phyloP scores from a whole-genome alignment of 2,329 filamentous ascomycete genomes.

The Ophiocordyceps camponoti-saundersi region DNA sequence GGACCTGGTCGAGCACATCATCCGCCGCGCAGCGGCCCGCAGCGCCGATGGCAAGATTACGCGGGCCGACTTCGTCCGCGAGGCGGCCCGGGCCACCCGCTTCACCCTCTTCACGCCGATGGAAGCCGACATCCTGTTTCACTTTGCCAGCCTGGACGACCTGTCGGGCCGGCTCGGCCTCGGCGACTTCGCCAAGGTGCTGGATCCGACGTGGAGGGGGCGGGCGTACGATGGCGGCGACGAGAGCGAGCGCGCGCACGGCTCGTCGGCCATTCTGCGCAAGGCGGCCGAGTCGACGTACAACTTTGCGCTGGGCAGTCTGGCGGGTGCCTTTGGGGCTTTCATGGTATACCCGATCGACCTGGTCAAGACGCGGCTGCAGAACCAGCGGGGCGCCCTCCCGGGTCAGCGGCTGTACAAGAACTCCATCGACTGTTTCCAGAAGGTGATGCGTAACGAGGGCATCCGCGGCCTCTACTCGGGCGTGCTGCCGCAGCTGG shows the following conservation, averaged over 20 bases:
- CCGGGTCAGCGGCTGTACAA: slow-evolving; percentile 86
- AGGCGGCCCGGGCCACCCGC: slow-evolving; percentile 76
- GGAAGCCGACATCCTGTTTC: slow-evolving; percentile 97
- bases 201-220: slow-evolving; percentile 81
- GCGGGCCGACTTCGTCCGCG: slow-evolving; percentile 81
- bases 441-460: slow-evolving; percentile 86
- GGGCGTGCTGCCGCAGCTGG: slow-evolving; percentile 83
- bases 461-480: slow-evolving; percentile 83
- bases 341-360: slow-evolving; percentile 99
- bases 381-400: slow-evolving; percentile 76
- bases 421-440: slow-evolving; percentile 90
- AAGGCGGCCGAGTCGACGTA: slow-evolving; percentile 54
- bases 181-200: slow-evolving; percentile 79
- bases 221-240: slow-evolving; percentile 35
- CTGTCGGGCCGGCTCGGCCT: slow-evolving; percentile 72
- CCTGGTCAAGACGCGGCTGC: slow-evolving; percentile 94
- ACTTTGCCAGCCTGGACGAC: slow-evolving; percentile 87
- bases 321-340: slow-evolving; percentile 91
- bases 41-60: slow-evolving; percentile 87
- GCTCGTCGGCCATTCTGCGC: slow-evolving; percentile 29
- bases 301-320: slow-evolving; percentile 75
- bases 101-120: slow-evolving; percentile 96
- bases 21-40: slow-evolving; percentile 71
- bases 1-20: slow-evolving; percentile 88
- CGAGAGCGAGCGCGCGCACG: slow-evolving; percentile 8